These are phyloP conservation scores for Ogataea pignaliae DNA, from an alignment of 805 yeast species.

Conservation along the genomic window DNA sequence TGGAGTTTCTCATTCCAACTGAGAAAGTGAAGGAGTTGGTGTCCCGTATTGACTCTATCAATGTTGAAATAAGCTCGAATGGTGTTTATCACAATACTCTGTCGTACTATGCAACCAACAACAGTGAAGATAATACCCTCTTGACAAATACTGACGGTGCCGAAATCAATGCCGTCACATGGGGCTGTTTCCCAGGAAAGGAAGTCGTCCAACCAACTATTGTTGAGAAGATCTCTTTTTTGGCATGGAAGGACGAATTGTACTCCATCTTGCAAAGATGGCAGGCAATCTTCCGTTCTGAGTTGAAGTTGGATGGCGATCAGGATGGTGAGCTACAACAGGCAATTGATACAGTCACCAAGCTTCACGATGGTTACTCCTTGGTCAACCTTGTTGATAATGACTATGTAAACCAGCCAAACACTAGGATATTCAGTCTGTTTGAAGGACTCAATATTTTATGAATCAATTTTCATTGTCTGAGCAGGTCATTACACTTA, in stretches of 20 bases:
- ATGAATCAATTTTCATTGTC: no score
- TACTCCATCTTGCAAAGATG: slow-evolving; percentile 80
- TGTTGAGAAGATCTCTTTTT: slow-evolving; percentile 84
- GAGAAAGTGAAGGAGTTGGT: slow-evolving; percentile 34
- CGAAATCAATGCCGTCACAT: slow-evolving; percentile 90
- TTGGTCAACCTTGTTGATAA: slow-evolving; percentile 89
- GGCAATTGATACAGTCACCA: slow-evolving; percentile 39
- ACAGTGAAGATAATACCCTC: slow-evolving; percentile 49
- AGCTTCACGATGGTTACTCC: slow-evolving; percentile 55
- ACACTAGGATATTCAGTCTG: slow-evolving; percentile 52
- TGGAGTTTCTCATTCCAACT: slow-evolving; percentile 78
- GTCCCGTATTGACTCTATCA: slow-evolving; percentile 41
- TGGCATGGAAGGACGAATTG: slow-evolving; percentile 98
- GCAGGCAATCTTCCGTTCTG: slow-evolving; percentile 38
- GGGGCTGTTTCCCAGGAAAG: slow-evolving; percentile 97
- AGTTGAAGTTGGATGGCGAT: slow-evolving; percentile 13
- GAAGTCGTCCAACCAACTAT: slow-evolving; percentile 95
- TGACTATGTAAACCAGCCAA: slow-evolving; percentile 52
- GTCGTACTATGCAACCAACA: slow-evolving; percentile 74
- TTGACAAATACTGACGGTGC: slow-evolving; percentile 61
- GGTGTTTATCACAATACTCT: slow-evolving; percentile 44
- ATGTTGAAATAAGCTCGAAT: slow-evolving; percentile 20
- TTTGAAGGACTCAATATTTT: slow-evolving; percentile 32
- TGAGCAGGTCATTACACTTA: no score
- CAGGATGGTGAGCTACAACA: slow-evolving; percentile 11